phyloP scores from a whole-genome alignment of 106 monocot genomes.

The Apostasia ramifera region DNA sequence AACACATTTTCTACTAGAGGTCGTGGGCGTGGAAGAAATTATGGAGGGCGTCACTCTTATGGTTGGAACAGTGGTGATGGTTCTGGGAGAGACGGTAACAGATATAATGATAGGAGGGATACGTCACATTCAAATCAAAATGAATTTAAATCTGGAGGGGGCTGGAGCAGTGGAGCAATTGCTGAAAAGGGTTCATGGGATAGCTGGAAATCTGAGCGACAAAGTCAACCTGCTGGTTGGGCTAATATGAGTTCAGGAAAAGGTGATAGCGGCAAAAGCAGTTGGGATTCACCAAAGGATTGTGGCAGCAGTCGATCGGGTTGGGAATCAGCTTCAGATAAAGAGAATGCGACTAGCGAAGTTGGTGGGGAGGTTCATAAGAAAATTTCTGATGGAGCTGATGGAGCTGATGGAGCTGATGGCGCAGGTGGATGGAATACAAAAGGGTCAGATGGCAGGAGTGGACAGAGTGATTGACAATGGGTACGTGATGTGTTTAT shows the following conservation, averaged over 20 bases:
- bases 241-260: not conserved
- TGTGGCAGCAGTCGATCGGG: not conserved
- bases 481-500: no score
- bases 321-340: slow-evolving; percentile 2
- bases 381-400: no score
- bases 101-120: no score
- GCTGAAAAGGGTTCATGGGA: not conserved
- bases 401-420: no score
- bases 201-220: not conserved
- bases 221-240: not conserved
- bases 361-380: no score
- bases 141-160: no score
- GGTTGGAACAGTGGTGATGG: slow-evolving; percentile 4
- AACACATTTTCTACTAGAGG: not conserved
- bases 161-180: no score
- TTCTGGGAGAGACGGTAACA: not conserved
- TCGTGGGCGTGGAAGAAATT: not conserved
- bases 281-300: not conserved
- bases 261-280: not conserved
- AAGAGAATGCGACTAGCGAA: not conserved
- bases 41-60: not conserved
- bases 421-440: no score
- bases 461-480: no score
- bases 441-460: no score
- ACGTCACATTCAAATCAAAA: no score